These are phyloP conservation scores for Clavispora phyllophila DNA, from an alignment of 805 yeast species.

Conservation along the genomic window DNA sequence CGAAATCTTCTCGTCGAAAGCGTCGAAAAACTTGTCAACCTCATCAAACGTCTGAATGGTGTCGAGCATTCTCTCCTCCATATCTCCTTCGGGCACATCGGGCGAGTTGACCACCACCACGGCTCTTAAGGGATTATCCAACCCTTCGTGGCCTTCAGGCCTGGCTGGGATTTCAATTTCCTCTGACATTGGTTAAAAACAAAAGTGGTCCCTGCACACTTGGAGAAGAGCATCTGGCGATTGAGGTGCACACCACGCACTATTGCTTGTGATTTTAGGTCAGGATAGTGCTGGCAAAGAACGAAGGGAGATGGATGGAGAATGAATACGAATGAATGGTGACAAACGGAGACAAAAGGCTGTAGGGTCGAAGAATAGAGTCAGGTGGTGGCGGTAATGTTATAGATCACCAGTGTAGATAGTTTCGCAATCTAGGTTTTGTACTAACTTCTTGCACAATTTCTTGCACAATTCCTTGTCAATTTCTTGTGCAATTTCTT, in stretches of 20 bases:
- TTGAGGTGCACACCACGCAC: neutral
- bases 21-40: constrained; percentile 48
- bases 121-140: constrained; percentile 45
- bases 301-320: no score
- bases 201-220: constrained; percentile 1
- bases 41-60: constrained; percentile 42
- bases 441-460: no score
- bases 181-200: constrained; percentile 8
- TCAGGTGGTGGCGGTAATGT: no score
- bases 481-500: no score
- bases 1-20: constrained; percentile 47
- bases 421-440: no score
- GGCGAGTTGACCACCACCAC: constrained; percentile 38
- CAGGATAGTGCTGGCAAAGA: no score
- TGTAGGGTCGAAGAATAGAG: no score
- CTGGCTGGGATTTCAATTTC: constrained; percentile 9
- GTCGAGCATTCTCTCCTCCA: constrained; percentile 46
- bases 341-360: no score
- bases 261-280: no score
- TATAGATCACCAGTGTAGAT: no score
- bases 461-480: no score
- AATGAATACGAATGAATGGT: no score
- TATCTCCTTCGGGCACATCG: constrained; percentile 34
- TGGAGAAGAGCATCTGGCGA: neutral
- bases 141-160: constrained; percentile 19